A percentile compares a stretch with the other conserved stretches of the same genome.
Conservation (phyloP, 768 basidiomycete genomes). For the Pholiota conissans region DNA sequence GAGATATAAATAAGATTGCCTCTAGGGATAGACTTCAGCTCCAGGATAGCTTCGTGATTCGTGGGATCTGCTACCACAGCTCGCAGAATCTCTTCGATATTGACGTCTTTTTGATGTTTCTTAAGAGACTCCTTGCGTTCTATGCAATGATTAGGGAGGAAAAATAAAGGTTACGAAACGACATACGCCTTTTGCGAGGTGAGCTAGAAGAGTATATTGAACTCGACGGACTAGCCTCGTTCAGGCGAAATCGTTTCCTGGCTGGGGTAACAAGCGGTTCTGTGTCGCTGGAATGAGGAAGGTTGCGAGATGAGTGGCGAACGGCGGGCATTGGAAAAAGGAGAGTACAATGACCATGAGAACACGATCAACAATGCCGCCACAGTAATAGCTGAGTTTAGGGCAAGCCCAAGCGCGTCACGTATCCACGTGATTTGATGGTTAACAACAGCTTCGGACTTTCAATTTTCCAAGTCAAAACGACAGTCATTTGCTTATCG, state of each 20-base stretch:
- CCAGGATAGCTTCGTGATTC: constrained; percentile 16
- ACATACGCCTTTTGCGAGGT: constrained; percentile 29
- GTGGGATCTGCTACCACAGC: constrained; percentile 17
- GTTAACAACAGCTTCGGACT: too few relatives aligned
- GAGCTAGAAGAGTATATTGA: constrained; percentile 14
- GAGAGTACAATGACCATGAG: constrained; percentile 4
- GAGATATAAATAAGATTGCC: constrained; percentile 15
- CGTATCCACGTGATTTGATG: constrained; percentile 8
- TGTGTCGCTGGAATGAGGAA: constrained; percentile 31
- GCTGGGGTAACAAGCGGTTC: constrained; percentile 26
- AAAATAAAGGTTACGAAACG: not conserved
- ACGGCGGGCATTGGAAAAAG: constrained; percentile 19
- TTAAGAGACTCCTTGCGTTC: constrained; percentile 17
- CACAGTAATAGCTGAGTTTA: constrained; percentile 18
- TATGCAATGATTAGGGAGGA: not conserved
- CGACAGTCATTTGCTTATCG: too few relatives aligned
- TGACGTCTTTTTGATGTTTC: constrained; percentile 16
- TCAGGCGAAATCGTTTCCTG: constrained; percentile 23
- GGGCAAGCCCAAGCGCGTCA: constrained; percentile 27
- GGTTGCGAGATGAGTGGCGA: constrained; percentile 20
- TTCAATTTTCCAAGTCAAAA: too few relatives aligned
- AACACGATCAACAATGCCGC: constrained; percentile 7
- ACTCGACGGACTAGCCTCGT: constrained; percentile 19
- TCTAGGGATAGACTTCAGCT: constrained; percentile 25
- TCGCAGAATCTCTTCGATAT: constrained; percentile 23